Evolutionary conservation across 192 early-diverging fungal species (phyloP).

Genomic region (Backusella sp.): DNA sequence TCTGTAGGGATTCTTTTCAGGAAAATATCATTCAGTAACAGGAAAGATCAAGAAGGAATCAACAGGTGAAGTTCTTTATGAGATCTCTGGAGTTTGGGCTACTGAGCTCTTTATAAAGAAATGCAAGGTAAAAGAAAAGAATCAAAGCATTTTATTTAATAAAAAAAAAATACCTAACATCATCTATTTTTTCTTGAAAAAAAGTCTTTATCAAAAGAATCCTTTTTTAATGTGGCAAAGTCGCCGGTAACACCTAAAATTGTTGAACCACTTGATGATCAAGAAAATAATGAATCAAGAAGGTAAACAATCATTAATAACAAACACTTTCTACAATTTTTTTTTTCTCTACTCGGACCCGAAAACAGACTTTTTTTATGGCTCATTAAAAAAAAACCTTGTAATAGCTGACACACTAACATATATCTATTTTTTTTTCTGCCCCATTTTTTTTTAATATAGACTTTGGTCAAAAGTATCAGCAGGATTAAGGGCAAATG

Average conservation of each 20-base stretch:
- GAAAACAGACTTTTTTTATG: neutral
- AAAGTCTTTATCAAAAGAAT: neutral
- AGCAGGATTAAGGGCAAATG: conserved; percentile 56
- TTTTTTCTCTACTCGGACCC: neutral
- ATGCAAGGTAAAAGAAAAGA: neutral
- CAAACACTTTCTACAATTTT: neutral
- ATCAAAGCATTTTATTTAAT: no score
- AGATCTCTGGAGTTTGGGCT: conserved; percentile 91
- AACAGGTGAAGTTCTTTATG: conserved; percentile 73
- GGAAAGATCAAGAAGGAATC: conserved; percentile 82
- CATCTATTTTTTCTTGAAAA: neutral
- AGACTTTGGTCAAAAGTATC: conserved; percentile 77
- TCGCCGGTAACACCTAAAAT: neutral
- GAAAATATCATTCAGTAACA: conserved; percentile 73
- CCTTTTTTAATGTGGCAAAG: conserved; percentile 1
- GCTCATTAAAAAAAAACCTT: neutral
- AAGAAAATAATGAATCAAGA: conserved; percentile 17
- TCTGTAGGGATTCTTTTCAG: conserved; percentile 70
- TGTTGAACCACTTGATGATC: conserved; percentile 2
- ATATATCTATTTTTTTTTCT: neutral
- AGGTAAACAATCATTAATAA: neutral
- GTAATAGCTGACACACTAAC: neutral
- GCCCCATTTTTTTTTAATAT: neutral
- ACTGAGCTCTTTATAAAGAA: conserved; percentile 62
- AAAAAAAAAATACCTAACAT: no score